Evolutionary conservation across 805 yeast species (phyloP).

Genomic region (Saccharomycopsis sp.): DNA sequence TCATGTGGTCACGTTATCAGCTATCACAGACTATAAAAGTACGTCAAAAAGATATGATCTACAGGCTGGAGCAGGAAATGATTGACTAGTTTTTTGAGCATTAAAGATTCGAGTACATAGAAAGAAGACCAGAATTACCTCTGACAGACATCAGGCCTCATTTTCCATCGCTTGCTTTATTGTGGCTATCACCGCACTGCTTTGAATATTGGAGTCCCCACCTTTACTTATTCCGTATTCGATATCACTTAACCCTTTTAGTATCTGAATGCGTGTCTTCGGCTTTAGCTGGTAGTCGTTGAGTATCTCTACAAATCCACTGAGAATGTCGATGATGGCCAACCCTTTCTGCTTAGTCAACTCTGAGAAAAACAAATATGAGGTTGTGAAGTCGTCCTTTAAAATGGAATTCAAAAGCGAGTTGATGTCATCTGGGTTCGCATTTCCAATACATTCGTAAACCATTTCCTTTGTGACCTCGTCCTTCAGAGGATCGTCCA

Average conservation of each 20-base stretch:
- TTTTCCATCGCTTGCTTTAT: constrained; percentile 60
- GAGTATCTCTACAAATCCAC: constrained; percentile 67
- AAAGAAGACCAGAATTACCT: too few species aligned
- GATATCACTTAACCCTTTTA: constrained; percentile 73
- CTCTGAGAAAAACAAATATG: constrained; percentile 57
- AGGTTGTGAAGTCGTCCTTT: constrained; percentile 82
- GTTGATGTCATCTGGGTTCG: constrained; percentile 81
- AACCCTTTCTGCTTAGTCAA: constrained; percentile 72
- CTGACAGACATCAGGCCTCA: constrained; percentile 4
- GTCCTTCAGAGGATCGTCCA: constrained; percentile 39
- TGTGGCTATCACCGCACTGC: constrained; percentile 84
- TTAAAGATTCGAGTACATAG: too few species aligned
- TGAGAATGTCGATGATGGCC: constrained; percentile 79
- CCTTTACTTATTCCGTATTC: constrained; percentile 91
- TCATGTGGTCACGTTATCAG: neutral
- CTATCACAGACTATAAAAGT: neutral
- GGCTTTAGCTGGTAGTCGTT: constrained; percentile 60
- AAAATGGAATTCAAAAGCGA: constrained; percentile 68
- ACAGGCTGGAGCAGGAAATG: too few species aligned
- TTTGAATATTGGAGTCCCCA: constrained; percentile 84
- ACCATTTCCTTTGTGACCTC: constrained; percentile 69
- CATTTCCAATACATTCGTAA: constrained; percentile 93
- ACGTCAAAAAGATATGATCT: neutral
- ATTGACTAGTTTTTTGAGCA: too few species aligned
- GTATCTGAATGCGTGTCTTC: constrained; percentile 53